Evolutionary conservation across 1,139 yeast species (phyloP).

Genomic region (Taphrina populina): DNA sequence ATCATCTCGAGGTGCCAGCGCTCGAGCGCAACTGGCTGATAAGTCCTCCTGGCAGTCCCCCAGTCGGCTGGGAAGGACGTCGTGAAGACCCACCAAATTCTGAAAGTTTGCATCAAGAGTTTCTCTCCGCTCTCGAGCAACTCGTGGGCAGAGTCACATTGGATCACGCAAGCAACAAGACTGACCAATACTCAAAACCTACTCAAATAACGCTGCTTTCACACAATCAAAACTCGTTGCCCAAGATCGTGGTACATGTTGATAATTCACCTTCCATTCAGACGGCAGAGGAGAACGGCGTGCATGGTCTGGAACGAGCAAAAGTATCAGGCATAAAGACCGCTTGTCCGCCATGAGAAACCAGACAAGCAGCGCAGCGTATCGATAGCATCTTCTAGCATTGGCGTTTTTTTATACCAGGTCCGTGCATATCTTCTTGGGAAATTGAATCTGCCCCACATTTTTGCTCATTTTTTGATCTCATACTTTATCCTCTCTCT

Average conservation of each 20-base stretch:
- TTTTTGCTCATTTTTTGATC: no score
- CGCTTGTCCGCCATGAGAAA: no score
- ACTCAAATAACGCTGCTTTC: neutral
- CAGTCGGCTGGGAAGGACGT: conserved; percentile 48
- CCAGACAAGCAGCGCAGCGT: no score
- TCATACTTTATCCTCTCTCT: no score
- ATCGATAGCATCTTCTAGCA: no score
- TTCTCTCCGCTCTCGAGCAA: conserved; percentile 8
- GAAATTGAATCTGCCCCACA: no score
- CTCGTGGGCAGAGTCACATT: no score
- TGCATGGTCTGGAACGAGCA: neutral
- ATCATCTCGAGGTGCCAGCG: conserved; percentile 46
- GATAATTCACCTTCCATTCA: neutral
- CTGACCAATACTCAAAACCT: no score
- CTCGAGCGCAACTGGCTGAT: conserved; percentile 48
- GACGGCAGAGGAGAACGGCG: neutral
- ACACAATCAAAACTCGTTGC: neutral
- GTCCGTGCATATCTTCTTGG: no score
- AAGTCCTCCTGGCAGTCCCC: conserved; percentile 52
- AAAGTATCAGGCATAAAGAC: conserved; percentile 4
- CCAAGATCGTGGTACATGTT: conserved; percentile 7
- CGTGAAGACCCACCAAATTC: conserved; percentile 47
- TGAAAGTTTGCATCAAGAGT: conserved; percentile 5
- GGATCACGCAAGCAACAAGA: no score
- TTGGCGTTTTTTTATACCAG: no score